Conservation (phyloP, 2,329 filamentous ascomycete genomes). For the Aspergillus floridensis region DNA sequence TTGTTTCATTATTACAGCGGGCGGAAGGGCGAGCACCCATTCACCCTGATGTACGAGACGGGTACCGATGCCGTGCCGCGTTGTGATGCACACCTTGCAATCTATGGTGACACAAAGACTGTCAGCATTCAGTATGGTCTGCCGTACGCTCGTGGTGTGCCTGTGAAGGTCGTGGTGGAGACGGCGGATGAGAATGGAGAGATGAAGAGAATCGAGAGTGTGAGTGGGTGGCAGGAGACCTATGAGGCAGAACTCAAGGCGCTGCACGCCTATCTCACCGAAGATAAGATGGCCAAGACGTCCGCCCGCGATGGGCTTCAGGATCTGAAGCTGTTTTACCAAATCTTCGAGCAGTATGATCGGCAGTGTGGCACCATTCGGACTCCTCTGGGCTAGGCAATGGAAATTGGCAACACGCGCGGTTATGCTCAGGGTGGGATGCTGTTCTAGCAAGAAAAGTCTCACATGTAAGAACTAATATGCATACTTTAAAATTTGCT, state of each 20-base stretch:
- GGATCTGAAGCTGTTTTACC: constrained; percentile 36
- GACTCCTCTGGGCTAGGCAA: constrained; percentile 30
- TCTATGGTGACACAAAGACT: constrained; percentile 55
- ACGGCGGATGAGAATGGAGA: constrained; percentile 28
- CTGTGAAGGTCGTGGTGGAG: constrained; percentile 47
- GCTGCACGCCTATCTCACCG: constrained; percentile 36
- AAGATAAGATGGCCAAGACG: constrained; percentile 32
- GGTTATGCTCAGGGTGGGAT: background rate
- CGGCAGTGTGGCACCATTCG: constrained; percentile 36
- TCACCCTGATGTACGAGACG: constrained; percentile 57
- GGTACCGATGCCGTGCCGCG: constrained; percentile 54
- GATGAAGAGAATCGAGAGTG: constrained; percentile 27
- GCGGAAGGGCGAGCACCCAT: constrained; percentile 31
- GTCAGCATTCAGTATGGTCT: constrained; percentile 57
- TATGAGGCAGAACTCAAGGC: constrained; percentile 37
- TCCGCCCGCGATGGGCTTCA: constrained; percentile 35
- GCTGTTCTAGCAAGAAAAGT: background rate
- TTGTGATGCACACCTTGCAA: constrained; percentile 37
- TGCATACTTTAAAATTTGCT: background rate
- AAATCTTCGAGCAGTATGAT: constrained; percentile 38
- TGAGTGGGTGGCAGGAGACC: constrained; percentile 38
- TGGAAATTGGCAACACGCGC: background rate
- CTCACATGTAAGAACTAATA: background rate
- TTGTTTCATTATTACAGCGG: constrained; percentile 34
- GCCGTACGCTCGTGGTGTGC: constrained; percentile 57